Percentiles rank a stretch among this genome's conserved stretches.
phyloP scores from a whole-genome alignment of 2,329 filamentous ascomycete genomes.

The Calonectria multiphialidica region DNA sequence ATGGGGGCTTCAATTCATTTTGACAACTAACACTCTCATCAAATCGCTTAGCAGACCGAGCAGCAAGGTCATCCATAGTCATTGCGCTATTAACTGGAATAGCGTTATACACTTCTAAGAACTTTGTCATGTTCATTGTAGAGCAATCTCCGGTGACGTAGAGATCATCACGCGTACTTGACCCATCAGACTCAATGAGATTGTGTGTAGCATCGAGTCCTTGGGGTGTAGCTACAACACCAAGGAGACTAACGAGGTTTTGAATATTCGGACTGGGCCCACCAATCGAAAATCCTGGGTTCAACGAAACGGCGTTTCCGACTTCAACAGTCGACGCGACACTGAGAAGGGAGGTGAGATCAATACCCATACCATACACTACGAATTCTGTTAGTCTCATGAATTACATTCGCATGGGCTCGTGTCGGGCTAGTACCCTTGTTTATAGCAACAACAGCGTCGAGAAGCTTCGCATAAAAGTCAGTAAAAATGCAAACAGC shows the following conservation, averaged over 20 bases:
- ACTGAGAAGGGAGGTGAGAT: background rate
- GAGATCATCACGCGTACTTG: background rate
- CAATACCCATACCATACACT: background rate
- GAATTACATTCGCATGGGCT: background rate
- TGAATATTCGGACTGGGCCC: background rate
- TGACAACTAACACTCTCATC: background rate
- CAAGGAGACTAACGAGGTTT: background rate
- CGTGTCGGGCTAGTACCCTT: background rate
- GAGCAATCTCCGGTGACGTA: background rate
- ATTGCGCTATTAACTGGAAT: background rate
- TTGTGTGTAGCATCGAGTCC: background rate
- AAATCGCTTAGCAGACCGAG: background rate
- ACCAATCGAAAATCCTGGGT: background rate
- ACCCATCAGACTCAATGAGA: background rate
- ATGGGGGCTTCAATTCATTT: no score
- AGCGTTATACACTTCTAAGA: background rate
- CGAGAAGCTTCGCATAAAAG: background rate
- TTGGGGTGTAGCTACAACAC: background rate
- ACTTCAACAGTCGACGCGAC: background rate
- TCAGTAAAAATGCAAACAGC: background rate
- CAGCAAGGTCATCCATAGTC: background rate
- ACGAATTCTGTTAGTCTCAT: background rate
- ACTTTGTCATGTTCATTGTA: slow-evolving; percentile 1
- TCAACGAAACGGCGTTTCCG: background rate
- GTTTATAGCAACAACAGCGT: background rate